Base-by-base conservation (phyloP, 345 rosid genomes). In the Gynandropsis gynandra region DNA sequence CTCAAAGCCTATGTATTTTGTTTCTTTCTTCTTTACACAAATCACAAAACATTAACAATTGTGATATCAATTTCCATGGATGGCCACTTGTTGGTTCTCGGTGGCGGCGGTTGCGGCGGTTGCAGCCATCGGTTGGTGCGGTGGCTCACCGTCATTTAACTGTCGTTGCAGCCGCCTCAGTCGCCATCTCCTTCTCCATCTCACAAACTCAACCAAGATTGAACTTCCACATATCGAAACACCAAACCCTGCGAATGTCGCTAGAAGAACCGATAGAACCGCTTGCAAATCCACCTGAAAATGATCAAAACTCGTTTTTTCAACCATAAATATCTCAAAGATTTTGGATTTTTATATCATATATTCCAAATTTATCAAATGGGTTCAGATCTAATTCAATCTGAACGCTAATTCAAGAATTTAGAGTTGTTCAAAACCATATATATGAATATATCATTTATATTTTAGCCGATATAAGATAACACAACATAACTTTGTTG, bases 201-300 rank as follows among this genome's bases (percentile, higher is more conserved):
- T 78, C 48, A 71, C 40, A 61, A 84, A 62, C 84, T 92, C 98
- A 9, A 87, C 76, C 15, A 82, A 9, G n/a, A 87, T 75, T 14
- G 96, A 84, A 59, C 93, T 80, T 19, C 76, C 81, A 42, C 95
- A 79, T 92, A 84, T 87, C 9, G 93, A 75, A 0, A 82, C 76
- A 38, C 96, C 95, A 42, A 84, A 82, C 29, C 95, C 96, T 1
- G 92, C 72, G 65, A 92, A 84, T 52, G 95, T 80, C 9, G 96
- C 83, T 0, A 92, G 76, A 42, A 84, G 80, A 40, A 84, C 65
- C 0, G 96, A 80, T 54, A 92, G 72, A 58, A 87, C 79, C 16
- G 95, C 76, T 71, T 79, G 87, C 47, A 84, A 54, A 12, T 56
- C 45, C 49, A 92, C 80, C 96, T 87, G 71, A 20, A 19, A 47